These are phyloP conservation scores for Strobilomyces dryophilus DNA, from an alignment of 768 basidiomycete genomes.

Conservation along the genomic window DNA sequence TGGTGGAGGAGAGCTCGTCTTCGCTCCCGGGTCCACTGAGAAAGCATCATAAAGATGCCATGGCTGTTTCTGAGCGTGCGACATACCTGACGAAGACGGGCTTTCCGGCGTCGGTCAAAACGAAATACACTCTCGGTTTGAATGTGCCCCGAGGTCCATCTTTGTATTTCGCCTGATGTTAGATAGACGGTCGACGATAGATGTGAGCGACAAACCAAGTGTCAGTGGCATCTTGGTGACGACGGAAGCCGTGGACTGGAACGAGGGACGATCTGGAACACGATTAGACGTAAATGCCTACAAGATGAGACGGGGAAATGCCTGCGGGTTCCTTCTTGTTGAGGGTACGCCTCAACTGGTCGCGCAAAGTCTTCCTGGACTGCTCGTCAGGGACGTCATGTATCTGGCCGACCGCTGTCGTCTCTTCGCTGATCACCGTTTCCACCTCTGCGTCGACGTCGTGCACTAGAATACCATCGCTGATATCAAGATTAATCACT, in stretches of 20 bases:
- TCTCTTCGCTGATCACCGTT: constrained; percentile 50
- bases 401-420: constrained; percentile 42
- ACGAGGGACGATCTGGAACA: constrained; percentile 10
- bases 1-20: constrained; percentile 67
- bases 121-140: constrained; percentile 77
- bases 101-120: constrained; percentile 94
- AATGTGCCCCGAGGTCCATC: constrained; percentile 21
- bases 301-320: constrained; percentile 17
- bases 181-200: constrained; percentile 1
- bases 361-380: constrained; percentile 61
- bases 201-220: constrained; percentile 16
- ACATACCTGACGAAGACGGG: constrained; percentile 89
- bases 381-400: constrained; percentile 47
- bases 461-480: constrained; percentile 67
- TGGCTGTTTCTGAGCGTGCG: background rate
- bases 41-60: background rate
- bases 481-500: constrained; percentile 59
- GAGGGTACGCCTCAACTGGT: constrained; percentile 67
- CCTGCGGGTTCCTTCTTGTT: constrained; percentile 49
- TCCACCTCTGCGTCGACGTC: constrained; percentile 65
- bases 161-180: constrained; percentile 1
- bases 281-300: constrained; percentile 7
- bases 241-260: constrained; percentile 17
- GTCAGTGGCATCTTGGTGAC: constrained; percentile 34
- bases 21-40: constrained; percentile 49